Evolutionary conservation across 228 moss, liverwort and hornwort species (phyloP).

Genomic region (Sphagnum magellanicum): DNA sequence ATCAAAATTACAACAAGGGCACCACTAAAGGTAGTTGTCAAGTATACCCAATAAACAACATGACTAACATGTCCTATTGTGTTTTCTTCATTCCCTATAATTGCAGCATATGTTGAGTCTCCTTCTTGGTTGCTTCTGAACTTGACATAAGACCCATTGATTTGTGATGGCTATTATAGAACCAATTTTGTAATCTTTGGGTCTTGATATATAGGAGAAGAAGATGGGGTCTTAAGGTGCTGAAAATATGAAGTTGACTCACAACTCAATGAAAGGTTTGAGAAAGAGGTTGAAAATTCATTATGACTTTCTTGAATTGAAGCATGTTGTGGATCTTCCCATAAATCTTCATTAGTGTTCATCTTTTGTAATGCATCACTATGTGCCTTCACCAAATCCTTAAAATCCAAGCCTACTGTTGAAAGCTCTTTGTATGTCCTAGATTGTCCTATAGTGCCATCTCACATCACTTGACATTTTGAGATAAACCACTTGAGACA

Average conservation of each 20-base stretch:
- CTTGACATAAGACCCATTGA: no score
- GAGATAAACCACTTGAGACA: no score
- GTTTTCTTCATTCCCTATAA: slow-evolving; percentile 75
- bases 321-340: neutral
- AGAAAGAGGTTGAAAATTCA: no score
- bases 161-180: no score
- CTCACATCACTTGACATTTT: slow-evolving; percentile 29
- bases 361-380: slow-evolving; percentile 74
- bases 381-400: slow-evolving; percentile 68
- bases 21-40: slow-evolving; percentile 51
- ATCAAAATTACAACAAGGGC: slow-evolving; percentile 23
- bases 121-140: no score
- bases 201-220: no score
- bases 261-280: no score
- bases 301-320: no score
- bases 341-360: no score
- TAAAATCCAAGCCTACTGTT: slow-evolving; percentile 65
- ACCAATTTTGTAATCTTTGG: no score
- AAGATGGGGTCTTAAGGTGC: no score
- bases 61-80: slow-evolving; percentile 58
- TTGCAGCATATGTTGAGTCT: slow-evolving; percentile 21
- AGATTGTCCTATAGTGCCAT: slow-evolving; percentile 77
- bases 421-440: slow-evolving; percentile 77
- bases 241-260: no score
- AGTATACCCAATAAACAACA: slow-evolving; percentile 66